phyloP scores from a whole-genome alignment of 176 grass and related monocot species.

The Olyra latifolia region DNA sequence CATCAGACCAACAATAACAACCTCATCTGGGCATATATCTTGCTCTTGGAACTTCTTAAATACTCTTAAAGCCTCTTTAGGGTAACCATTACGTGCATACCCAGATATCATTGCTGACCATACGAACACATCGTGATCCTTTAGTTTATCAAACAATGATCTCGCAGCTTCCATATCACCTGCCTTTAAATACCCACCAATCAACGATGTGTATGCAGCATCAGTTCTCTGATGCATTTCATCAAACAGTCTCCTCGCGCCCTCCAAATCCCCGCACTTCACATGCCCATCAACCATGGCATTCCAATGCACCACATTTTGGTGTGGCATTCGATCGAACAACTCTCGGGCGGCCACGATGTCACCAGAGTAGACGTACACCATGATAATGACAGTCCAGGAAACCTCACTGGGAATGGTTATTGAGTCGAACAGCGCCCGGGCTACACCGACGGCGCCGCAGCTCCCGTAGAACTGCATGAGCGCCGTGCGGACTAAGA shows the following conservation, averaged over 20 bases:
- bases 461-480: conserved; percentile 78
- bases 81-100: conserved; percentile 74
- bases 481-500: conserved; percentile 75
- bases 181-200: conserved; percentile 69
- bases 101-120: conserved; percentile 90
- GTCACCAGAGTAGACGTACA: conserved; percentile 43
- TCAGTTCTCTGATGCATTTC: conserved; percentile 66
- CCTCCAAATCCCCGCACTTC: conserved; percentile 58
- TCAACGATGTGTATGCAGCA: conserved; percentile 60
- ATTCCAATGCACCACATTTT: conserved; percentile 75
- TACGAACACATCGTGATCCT: conserved; percentile 53
- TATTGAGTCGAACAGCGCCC: conserved; percentile 63
- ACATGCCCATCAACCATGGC: conserved; percentile 72
- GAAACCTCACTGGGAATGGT: conserved; percentile 49
- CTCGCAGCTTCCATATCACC: conserved; percentile 61
- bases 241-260: conserved; percentile 56
- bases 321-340: conserved; percentile 64
- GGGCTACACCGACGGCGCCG: conserved; percentile 23
- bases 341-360: conserved; percentile 37
- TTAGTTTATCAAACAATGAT: conserved; percentile 58
- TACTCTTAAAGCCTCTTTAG: conserved; percentile 59
- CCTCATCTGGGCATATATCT: conserved; percentile 62
- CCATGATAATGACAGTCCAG: conserved; percentile 65
- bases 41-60: conserved; percentile 63
- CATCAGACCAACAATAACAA: conserved; percentile 71